phyloP scores from a whole-genome alignment of 108 stramenopile genomes.

The Fragilariopsis cylindrus region DNA sequence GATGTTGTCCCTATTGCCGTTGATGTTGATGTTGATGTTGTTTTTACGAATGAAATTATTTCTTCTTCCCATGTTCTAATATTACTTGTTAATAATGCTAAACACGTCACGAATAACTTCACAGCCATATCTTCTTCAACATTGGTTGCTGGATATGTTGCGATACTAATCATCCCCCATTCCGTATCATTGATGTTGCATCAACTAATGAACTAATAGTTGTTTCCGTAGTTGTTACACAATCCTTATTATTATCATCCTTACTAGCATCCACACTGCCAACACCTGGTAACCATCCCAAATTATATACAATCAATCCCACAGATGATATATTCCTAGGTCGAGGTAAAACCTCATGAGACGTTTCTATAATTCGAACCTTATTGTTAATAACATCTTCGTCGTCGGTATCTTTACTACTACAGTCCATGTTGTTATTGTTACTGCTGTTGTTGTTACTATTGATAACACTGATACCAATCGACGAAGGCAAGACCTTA shows the following conservation, averaged over 20 bases:
- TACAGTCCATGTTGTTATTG: no score
- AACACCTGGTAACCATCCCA: conserved; percentile 67
- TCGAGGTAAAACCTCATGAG: conserved; percentile 50
- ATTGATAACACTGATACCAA: background rate
- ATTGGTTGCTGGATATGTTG: conserved; percentile 75
- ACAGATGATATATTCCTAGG: conserved; percentile 24
- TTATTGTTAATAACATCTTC: background rate
- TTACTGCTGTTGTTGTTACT: background rate
- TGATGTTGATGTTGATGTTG: background rate
- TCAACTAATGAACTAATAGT: conserved; percentile 72
- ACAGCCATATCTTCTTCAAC: conserved; percentile 66
- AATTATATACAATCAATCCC: conserved; percentile 79
- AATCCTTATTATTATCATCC: conserved; percentile 39
- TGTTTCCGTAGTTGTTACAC: conserved; percentile 56
- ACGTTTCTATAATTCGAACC: conserved; percentile 42
- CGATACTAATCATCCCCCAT: conserved; percentile 78
- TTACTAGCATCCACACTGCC: conserved; percentile 21
- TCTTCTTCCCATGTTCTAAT: conserved; percentile 60
- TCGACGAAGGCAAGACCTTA: background rate
- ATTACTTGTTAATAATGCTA: conserved; percentile 69
- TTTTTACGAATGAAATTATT: background rate
- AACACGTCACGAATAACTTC: conserved; percentile 61
- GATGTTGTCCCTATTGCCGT: background rate
- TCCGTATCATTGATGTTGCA: conserved; percentile 55
- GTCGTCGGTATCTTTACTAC: no score